phyloP scores from a whole-genome alignment of 148 eudicot genomes.

The Oxyria digyna region DNA sequence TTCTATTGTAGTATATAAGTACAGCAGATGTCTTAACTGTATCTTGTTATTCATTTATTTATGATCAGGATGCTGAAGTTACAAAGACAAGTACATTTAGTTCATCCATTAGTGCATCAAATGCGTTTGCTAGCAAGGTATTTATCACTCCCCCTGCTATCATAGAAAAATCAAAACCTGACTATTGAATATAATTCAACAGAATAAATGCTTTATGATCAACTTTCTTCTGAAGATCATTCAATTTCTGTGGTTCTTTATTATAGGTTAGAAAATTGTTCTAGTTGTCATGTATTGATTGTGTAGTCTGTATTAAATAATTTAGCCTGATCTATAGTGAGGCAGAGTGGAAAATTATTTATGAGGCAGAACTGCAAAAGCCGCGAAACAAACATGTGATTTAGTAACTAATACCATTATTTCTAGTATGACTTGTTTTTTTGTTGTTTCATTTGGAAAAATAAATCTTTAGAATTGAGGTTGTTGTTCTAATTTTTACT shows the following conservation, averaged over 20 bases:
- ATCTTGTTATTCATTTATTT: neutral
- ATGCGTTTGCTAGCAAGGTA: constrained; percentile 44
- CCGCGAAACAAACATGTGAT: neutral
- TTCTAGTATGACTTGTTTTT: neutral
- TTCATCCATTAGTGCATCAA: constrained; percentile 10
- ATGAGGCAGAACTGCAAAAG: neutral
- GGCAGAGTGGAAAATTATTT: neutral
- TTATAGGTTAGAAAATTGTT: neutral
- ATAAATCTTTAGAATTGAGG: neutral
- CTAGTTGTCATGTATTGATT: neutral
- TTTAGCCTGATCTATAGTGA: neutral
- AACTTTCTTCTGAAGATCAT: neutral
- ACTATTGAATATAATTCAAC: neutral
- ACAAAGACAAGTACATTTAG: neutral
- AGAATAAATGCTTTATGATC: neutral
- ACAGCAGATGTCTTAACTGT: neutral
- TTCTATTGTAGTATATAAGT: neutral
- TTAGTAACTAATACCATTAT: neutral
- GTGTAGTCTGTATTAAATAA: neutral
- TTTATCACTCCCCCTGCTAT: neutral
- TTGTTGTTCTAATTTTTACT: constrained; percentile 6
- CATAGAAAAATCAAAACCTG: neutral
- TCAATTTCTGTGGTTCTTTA: neutral
- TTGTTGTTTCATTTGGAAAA: neutral
- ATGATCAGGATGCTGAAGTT: constrained; percentile 7